These are phyloP conservation scores for Hypomyces perniciosus DNA, from an alignment of 2,329 filamentous ascomycete species.

Conservation along the genomic window DNA sequence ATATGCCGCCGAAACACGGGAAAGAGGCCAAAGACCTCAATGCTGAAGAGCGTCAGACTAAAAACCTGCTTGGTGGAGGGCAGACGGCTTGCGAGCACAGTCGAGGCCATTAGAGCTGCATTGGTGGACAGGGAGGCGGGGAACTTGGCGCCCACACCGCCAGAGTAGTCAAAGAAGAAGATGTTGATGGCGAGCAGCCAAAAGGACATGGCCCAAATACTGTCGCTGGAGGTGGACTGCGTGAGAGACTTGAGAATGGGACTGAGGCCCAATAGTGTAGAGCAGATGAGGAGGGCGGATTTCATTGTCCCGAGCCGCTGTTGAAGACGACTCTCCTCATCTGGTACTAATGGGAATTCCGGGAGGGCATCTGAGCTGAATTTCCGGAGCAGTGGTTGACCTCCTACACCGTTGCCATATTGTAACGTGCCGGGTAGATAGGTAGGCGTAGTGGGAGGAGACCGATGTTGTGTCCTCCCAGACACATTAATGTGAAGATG, in stretches of 20 bases:
- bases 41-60: conserved; percentile 88
- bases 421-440: conserved; percentile 9
- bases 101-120: conserved; percentile 91
- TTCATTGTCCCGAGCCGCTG: conserved; percentile 74
- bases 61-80: conserved; percentile 92
- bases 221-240: conserved; percentile 82
- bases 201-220: conserved; percentile 94
- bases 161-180: conserved; percentile 95
- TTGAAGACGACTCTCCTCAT: conserved; percentile 38
- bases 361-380: conserved; percentile 26
- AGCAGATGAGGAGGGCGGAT: conserved; percentile 88
- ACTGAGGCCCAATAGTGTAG: conserved; percentile 81
- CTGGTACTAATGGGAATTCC: conserved; percentile 23
- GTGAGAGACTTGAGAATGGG: conserved; percentile 98
- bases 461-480: conserved; percentile 31
- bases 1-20: conserved; percentile 94
- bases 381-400: conserved; percentile 20
- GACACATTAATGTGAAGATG: conserved; percentile 5
- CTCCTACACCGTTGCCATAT: not conserved
- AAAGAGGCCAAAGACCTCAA: conserved; percentile 94
- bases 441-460: conserved; percentile 27
- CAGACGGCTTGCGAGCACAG: conserved; percentile 83
- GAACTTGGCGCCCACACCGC: conserved; percentile 57
- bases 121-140: conserved; percentile 82
- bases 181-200: conserved; percentile 93